Evolutionary conservation across 1,284 basidiomycete species (phyloP).

Genomic region (Ceratobasidium sp.): DNA sequence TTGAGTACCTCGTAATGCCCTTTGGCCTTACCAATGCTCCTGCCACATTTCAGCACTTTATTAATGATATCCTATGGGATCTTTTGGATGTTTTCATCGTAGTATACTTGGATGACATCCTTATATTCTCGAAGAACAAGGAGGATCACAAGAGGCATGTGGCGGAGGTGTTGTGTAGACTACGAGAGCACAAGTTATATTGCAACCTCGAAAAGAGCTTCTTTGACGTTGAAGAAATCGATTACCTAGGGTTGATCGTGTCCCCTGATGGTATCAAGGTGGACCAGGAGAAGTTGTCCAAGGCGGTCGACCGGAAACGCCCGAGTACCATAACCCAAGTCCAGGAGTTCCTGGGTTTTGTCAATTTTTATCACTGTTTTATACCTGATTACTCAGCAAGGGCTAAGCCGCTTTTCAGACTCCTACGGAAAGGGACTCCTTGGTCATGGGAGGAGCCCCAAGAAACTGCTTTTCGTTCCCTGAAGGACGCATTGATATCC

Average conservation of each 20-base stretch:
- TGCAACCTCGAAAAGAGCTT: conserved; percentile 48
- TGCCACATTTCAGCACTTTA: conserved; percentile 51
- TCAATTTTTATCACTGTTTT: conserved; percentile 45
- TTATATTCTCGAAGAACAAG: conserved; percentile 54
- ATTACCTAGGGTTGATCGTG: conserved; percentile 51
- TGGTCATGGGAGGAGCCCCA: not conserved
- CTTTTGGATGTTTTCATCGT: conserved; percentile 44
- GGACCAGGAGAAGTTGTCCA: conserved; percentile 49
- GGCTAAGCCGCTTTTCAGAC: not conserved
- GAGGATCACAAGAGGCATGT: conserved; percentile 51
- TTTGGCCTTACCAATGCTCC: conserved; percentile 47
- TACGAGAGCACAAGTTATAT: conserved; percentile 43
- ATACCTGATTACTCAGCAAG: conserved; percentile 42
- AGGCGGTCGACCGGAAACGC: conserved; percentile 49
- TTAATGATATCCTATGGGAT: conserved; percentile 21
- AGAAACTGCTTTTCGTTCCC: not conserved
- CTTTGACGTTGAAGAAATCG: conserved; percentile 46
- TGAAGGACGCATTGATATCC: not conserved
- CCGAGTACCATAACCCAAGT: conserved; percentile 47
- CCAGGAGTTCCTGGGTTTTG: conserved; percentile 50
- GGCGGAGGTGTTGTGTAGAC: conserved; percentile 45
- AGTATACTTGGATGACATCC: conserved; percentile 53
- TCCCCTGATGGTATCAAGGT: conserved; percentile 46
- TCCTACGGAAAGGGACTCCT: not conserved
- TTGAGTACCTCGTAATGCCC: conserved; percentile 55